A percentile compares a stretch with the other conserved stretches of the same genome.
These are phyloP conservation scores for Ustilago crameri DNA, from an alignment of 1,284 basidiomycete species.

Conservation along the genomic window DNA sequence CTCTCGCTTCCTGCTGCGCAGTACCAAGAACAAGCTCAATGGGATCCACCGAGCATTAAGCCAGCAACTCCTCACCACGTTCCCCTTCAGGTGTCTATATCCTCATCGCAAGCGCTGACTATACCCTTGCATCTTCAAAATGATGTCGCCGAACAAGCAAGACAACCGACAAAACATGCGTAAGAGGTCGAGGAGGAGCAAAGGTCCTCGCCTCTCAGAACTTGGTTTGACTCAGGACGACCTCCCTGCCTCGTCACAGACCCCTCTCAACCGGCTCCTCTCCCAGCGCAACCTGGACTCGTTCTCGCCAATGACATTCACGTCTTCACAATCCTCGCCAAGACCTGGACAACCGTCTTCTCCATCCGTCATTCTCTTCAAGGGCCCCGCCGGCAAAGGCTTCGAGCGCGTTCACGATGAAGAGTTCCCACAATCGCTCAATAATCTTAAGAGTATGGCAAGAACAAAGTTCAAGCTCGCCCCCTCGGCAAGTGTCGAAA, in stretches of 20 bases:
- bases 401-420: constrained; percentile 46
- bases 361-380: constrained; percentile 38
- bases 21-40: too few species aligned
- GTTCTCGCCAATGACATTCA: constrained; percentile 27
- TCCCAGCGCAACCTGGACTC: constrained; percentile 7
- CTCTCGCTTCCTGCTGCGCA: too few species aligned
- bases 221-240: not conserved
- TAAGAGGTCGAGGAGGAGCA: not conserved
- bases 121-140: not conserved
- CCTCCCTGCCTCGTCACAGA: constrained; percentile 10
- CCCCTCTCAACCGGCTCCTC: constrained; percentile 20
- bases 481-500: constrained; percentile 22
- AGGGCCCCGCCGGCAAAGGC: constrained; percentile 26
- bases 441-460: constrained; percentile 22
- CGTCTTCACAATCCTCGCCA: constrained; percentile 22
- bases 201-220: constrained; percentile 1
- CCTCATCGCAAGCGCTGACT: too few species aligned
- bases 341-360: constrained; percentile 14
- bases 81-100: too few species aligned
- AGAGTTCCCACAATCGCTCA: constrained; percentile 23
- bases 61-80: too few species aligned
- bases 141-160: not conserved
- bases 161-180: not conserved
- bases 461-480: constrained; percentile 39
- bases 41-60: too few species aligned